Evolutionary conservation across 176 grass and related monocot genomes (phyloP), one percentile per base, ranked within the genome.

Genomic region (Zea luxurians): DNA sequence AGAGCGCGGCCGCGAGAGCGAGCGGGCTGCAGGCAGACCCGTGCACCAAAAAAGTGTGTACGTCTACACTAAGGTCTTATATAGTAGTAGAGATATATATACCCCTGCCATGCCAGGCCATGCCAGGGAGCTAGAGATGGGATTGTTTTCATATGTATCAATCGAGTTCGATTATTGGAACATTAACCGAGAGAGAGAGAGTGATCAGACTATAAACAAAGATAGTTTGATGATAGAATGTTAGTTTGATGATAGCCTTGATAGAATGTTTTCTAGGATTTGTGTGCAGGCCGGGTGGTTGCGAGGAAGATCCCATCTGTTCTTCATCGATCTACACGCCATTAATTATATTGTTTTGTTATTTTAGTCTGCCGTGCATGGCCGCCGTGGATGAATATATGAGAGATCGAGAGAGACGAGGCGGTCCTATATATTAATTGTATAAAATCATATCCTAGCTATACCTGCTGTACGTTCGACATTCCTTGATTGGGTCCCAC

Each of bases 251-350:
- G 49, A 61, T 40, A 75, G 80, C 87, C n/a, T n/a, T n/a, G n/a
- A n/a, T 40, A 70, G 80, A 90, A 61, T 82, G 75, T 83, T 84
- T 83, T 45, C 75, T 65, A 78, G 46, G 75, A 72, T 87, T 49
- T 62, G 52, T 52, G 85, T 74, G 73, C 46, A 66, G 7, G 73
- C 46, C 61, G 7, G 66, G 83, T 83, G 64, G 87, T 87, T 83
- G 78, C 68, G 81, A 87, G 74, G 74, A 86, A 76, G 84, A 86
- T 82, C 50, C 50, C 74, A 80, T 68, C 47, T 58, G 69, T 69
- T 78, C 78, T 78, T 80, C 42, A 60, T 66, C 41, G 17, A 59
- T 52, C 67, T 27, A 49, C 61, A 73, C 42, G 20, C 48, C 4
- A 27, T 27, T 27, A 27, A n/a, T n/a, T n/a, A n/a, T n/a, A 68